A percentile compares a stretch with the other conserved stretches of the same genome.
These are phyloP conservation scores for Xylariomycetidae sp. DNA, from an alignment of 2,329 filamentous ascomycete genomes.

Conservation along the genomic window DNA sequence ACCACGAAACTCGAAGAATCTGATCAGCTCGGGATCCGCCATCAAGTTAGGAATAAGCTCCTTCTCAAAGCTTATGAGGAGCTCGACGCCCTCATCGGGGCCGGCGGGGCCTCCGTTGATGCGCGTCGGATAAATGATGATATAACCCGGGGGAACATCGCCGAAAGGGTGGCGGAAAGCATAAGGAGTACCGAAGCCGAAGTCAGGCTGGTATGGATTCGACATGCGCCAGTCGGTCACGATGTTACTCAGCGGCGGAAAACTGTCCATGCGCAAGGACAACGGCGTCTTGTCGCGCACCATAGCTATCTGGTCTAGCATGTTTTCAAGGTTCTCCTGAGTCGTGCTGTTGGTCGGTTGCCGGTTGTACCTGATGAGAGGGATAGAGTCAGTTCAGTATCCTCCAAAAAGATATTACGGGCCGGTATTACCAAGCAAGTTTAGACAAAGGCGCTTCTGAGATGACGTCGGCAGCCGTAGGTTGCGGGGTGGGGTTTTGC, in stretches of 20 bases:
- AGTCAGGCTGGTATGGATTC: slow-evolving; percentile 11
- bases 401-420: neutral
- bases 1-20: slow-evolving; percentile 15
- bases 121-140: slow-evolving; percentile 12
- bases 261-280: neutral
- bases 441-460: slow-evolving; percentile 29
- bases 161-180: slow-evolving; percentile 12
- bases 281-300: slow-evolving; percentile 30
- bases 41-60: slow-evolving; percentile 7
- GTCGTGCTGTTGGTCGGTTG: slow-evolving; percentile 31
- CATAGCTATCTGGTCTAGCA: slow-evolving; percentile 26
- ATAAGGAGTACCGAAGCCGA: slow-evolving; percentile 13
- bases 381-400: neutral
- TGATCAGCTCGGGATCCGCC: slow-evolving; percentile 14
- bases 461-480: slow-evolving; percentile 29
- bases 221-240: slow-evolving; percentile 14
- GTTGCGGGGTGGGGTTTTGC: slow-evolving; percentile 18
- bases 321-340: slow-evolving; percentile 24
- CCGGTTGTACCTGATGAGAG: slow-evolving; percentile 26
- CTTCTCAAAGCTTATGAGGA: slow-evolving; percentile 14
- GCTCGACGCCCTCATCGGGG: slow-evolving; percentile 15
- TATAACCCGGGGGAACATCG: slow-evolving; percentile 9
- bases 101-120: slow-evolving; percentile 2
- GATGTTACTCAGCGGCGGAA: slow-evolving; percentile 4
- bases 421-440: slow-evolving; percentile 20